These are phyloP conservation scores for Torrubiellomyces zombiae DNA, from an alignment of 2,329 filamentous ascomycete species.

Conservation along the genomic window DNA sequence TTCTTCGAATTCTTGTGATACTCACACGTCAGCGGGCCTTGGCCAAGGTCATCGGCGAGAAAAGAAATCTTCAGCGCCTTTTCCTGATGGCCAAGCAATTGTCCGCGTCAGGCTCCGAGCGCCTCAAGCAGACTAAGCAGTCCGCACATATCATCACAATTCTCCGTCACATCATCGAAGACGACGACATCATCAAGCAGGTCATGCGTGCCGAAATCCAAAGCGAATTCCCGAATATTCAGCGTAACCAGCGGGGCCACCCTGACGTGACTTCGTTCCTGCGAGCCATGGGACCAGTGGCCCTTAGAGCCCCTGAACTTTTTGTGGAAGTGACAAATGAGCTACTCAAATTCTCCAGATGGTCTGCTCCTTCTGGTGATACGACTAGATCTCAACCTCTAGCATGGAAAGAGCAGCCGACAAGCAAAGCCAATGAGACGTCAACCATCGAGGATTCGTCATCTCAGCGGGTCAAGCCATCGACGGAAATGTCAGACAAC, in stretches of 20 bases:
- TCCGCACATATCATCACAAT: conserved; percentile 61
- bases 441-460: conserved; percentile 5
- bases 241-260: conserved; percentile 30
- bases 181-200: conserved; percentile 77
- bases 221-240: conserved; percentile 48
- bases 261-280: conserved; percentile 59
- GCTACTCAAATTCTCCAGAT: conserved; percentile 57
- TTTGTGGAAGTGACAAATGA: conserved; percentile 84
- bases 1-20: conserved; percentile 71
- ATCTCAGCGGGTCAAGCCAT: conserved; percentile 35
- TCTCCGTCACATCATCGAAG: conserved; percentile 83
- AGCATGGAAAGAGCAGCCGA: conserved; percentile 22
- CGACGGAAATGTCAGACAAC: conserved; percentile 42
- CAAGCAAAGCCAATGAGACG: conserved; percentile 6
- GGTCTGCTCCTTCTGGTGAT: conserved; percentile 22
- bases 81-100: conserved; percentile 95
- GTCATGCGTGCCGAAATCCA: conserved; percentile 85
- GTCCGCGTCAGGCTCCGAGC: conserved; percentile 58
- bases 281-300: conserved; percentile 61
- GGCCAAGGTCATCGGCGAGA: conserved; percentile 65
- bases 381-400: conserved; percentile 18
- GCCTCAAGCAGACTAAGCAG: conserved; percentile 41
- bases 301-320: conserved; percentile 63
- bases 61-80: conserved; percentile 72
- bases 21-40: conserved; percentile 65